Conservation (phyloP, 345 rosid species). For the Salix koriyanagi region DNA sequence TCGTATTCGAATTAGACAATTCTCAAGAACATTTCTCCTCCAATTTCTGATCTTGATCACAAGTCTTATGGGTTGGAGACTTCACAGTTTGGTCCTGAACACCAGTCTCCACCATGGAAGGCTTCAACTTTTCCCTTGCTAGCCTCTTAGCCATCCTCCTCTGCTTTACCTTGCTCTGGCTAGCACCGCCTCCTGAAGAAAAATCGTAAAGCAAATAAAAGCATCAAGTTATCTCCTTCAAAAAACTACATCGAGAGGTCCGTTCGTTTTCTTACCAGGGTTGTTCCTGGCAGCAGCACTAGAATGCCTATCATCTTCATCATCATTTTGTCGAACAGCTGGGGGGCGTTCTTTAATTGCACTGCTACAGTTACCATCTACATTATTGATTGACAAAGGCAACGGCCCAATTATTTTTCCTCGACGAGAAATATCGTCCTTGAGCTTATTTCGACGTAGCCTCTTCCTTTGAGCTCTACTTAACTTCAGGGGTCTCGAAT, state of each 20-base stretch:
- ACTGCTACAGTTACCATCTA: background rate
- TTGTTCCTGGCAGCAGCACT: background rate
- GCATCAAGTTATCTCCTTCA: background rate
- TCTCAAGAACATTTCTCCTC: slow-evolving; percentile 78
- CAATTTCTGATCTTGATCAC: slow-evolving; percentile 36
- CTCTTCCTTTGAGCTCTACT: slow-evolving; percentile 78
- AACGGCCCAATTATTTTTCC: slow-evolving; percentile 58
- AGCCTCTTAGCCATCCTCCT: slow-evolving; percentile 56
- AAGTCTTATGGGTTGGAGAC: background rate
- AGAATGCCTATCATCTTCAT: background rate
- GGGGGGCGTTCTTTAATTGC: slow-evolving; percentile 19
- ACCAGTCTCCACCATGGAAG: background rate
- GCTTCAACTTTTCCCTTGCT: slow-evolving; percentile 30
- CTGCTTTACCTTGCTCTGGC: slow-evolving; percentile 42
- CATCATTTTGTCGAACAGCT: slow-evolving; percentile 53
- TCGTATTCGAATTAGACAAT: too few relatives aligned
- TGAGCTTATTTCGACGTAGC: slow-evolving; percentile 61
- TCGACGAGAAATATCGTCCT: slow-evolving; percentile 50
- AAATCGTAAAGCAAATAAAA: background rate
- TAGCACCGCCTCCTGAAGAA: slow-evolving; percentile 9
- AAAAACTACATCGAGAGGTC: background rate
- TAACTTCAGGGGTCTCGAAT: slow-evolving; percentile 26
- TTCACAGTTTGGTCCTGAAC: slow-evolving; percentile 1
- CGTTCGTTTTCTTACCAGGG: background rate
- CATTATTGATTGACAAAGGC: slow-evolving; percentile 19